Percentiles rank a stretch among this genome's conserved stretches.
phyloP scores from a whole-genome alignment of 495 filamentous ascomycete genomes.

The Annulohypoxylon maeteangense region DNA sequence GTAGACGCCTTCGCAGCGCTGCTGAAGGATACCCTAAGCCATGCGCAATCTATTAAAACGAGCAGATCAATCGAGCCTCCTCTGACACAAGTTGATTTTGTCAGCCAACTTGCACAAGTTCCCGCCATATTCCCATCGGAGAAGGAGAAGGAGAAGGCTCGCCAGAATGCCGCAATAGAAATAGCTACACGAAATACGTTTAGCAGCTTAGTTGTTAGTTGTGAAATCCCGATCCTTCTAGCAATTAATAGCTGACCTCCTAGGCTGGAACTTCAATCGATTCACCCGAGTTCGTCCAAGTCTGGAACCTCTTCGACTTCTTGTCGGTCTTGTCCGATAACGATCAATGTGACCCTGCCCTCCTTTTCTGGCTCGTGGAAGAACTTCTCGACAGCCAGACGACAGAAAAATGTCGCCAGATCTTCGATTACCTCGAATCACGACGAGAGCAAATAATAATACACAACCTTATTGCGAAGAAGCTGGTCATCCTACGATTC shows the following conservation, averaged over 20 bases:
- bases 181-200: slow-evolving; percentile 82
- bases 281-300: slow-evolving; percentile 75
- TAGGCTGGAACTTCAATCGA: slow-evolving; percentile 77
- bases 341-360: slow-evolving; percentile 83
- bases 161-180: slow-evolving; percentile 75
- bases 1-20: slow-evolving; percentile 66
- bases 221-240: slow-evolving; percentile 9
- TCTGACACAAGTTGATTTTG: slow-evolving; percentile 71
- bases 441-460: slow-evolving; percentile 85
- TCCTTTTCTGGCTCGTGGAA: slow-evolving; percentile 91
- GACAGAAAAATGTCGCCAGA: slow-evolving; percentile 84
- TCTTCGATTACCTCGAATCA: slow-evolving; percentile 95
- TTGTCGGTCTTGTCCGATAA: slow-evolving; percentile 85
- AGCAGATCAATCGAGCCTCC: slow-evolving; percentile 79
- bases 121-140: slow-evolving; percentile 49
- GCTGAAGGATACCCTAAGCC: slow-evolving; percentile 70
- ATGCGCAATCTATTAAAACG: slow-evolving; percentile 72
- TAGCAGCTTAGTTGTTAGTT: slow-evolving; percentile 75
- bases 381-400: slow-evolving; percentile 96
- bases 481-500: slow-evolving; percentile 84
- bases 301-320: slow-evolving; percentile 95
- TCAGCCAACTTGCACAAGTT: slow-evolving; percentile 57
- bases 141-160: slow-evolving; percentile 48
- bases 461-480: slow-evolving; percentile 86
- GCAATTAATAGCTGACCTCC: slow-evolving; percentile 46